Conservation (phyloP, 1,139 yeast genomes). For the Hyphopichia fennica region DNA sequence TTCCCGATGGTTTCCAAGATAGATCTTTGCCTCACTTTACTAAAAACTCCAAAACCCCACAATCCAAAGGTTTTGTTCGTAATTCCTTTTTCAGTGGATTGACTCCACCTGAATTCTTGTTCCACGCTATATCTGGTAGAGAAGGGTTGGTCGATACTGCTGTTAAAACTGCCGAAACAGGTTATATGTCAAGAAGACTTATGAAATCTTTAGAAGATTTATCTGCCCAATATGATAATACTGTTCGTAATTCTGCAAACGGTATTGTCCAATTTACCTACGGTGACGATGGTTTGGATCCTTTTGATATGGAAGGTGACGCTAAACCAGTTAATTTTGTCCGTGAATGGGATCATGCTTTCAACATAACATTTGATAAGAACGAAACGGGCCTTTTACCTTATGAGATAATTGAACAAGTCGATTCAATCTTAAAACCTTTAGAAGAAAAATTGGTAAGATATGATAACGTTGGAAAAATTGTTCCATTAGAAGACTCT, state of each 20-base stretch:
- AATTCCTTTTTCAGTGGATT: slow-evolving; percentile 93
- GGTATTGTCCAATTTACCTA: slow-evolving; percentile 97
- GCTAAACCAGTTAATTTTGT: slow-evolving; percentile 92
- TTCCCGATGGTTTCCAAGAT: slow-evolving; percentile 99
- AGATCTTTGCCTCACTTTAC: slow-evolving; percentile 97
- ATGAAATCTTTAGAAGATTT: slow-evolving; percentile 98
- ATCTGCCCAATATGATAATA: slow-evolving; percentile 88
- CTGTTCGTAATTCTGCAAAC: slow-evolving; percentile 92
- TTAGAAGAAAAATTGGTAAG: slow-evolving; percentile 60
- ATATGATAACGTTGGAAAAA: slow-evolving; percentile 71
- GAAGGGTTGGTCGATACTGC: slow-evolving; percentile 99
- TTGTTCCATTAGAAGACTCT: slow-evolving; percentile 38
- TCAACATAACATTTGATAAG: slow-evolving; percentile 63
- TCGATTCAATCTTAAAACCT: slow-evolving; percentile 59
- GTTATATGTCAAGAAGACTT: slow-evolving; percentile 97
- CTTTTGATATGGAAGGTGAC: slow-evolving; percentile 98
- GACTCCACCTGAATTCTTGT: slow-evolving; percentile 93
- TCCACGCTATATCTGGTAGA: slow-evolving; percentile 99
- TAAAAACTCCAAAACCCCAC: slow-evolving; percentile 95
- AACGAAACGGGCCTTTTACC: slow-evolving; percentile 66
- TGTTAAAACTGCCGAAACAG: slow-evolving; percentile 98
- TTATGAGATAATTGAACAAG: slow-evolving; percentile 58
- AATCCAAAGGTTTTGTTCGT: slow-evolving; percentile 95
- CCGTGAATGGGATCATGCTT: slow-evolving; percentile 94
- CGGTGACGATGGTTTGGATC: slow-evolving; percentile 99